Base-by-base conservation (phyloP, 495 filamentous ascomycete species). In the Wilcoxina mikolae region DNA sequence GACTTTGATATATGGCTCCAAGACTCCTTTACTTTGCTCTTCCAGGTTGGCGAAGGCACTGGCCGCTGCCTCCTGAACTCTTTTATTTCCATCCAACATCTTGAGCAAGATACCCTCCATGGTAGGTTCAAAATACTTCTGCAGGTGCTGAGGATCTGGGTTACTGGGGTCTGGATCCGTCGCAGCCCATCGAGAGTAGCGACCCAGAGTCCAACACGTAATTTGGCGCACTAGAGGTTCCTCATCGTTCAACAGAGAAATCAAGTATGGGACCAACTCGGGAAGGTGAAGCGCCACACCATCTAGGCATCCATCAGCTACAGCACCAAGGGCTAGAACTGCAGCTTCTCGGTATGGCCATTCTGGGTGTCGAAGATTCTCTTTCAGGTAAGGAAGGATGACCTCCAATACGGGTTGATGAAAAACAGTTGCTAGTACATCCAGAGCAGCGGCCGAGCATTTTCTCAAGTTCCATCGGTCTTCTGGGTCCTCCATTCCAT, bases 11-110 rank as follows among this genome's bases (percentile, higher is more conserved):
- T 93, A 96, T 4, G 83, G 83, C 51, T 80, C 79, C 55, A 99
- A 67, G 57, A 79, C 72, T 50, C 78, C 79, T 26, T 85, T 83
- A 0, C 91, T 86, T 67, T 93, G 90, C 70, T 99, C 91, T 65
- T 95, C 90, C 43, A 99, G 76, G 61, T 84, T 94, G 29, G 90
- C 91, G 70, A 99, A 95, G 0, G 91, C 93, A 4, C 90, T 95
- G 1, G 90, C 91, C 27, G 85, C 91, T 31, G 91, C 89, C 68
- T 95, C 91, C 67, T 99, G 91, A 0, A 96, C 93, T 65, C 89
- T 83, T 75, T 99, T 99, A 73, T 95, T 95, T 62, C 78, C 80
- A 65, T 99, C 91, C 39, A 96, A 72, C 91, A 99, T 99, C 58
- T 87, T 84, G 31, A 76, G 79, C 46, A 99, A 71, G 48, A 99